Base-by-base conservation (phyloP, 176 grass and related monocot species). In the Zoysia pacifica region DNA sequence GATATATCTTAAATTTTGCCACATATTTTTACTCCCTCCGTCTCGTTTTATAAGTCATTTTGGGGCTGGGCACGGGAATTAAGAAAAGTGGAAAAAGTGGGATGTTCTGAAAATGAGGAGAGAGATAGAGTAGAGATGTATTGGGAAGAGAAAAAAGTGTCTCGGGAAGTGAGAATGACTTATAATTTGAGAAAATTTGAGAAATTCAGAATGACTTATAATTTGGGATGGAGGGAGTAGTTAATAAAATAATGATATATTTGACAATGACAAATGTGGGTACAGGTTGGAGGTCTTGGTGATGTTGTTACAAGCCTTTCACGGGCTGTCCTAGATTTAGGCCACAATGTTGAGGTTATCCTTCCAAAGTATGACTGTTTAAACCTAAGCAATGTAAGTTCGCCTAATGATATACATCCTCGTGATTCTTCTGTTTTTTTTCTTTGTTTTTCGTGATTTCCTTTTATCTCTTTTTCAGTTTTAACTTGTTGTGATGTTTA, bases 251-350 rank as follows among this genome's bases (percentile, higher is more conserved):
- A 48, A 49, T 45, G 18, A 18, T 35, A 60, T 61, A 38, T 42
- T 70, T 9, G 55, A 47, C 44, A 41, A 41, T 81, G 66, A 40
- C 15, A 19, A 79, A 74, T 72, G 39, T 74, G 47, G 1, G 62
- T 67, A 69, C 78, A 98, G 96, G 96, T 98, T 55, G 96, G 96
- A 69, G 96, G 96, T 65, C 90, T 98, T 70, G 96, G 92, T 0
- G 96, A 98, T 80, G 96, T 98, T 78, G 96, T 98, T 80, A 98
- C 96, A 8, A 98, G 96, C 80, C 90, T 98, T 86, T 98, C 92
- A 85, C 91, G 96, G 71, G 96, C 96, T 65, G 90, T 98, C 83
- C 92, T 84, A 87, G 96, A 98, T 83, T 89, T 98, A 73, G 96
- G 96, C 18, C 96, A 98, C 87, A 91, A 81, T 48, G 96, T 94